Evolutionary conservation across 257 asterid species (phyloP).

Genomic region (Fraxinus quadrangulata): DNA sequence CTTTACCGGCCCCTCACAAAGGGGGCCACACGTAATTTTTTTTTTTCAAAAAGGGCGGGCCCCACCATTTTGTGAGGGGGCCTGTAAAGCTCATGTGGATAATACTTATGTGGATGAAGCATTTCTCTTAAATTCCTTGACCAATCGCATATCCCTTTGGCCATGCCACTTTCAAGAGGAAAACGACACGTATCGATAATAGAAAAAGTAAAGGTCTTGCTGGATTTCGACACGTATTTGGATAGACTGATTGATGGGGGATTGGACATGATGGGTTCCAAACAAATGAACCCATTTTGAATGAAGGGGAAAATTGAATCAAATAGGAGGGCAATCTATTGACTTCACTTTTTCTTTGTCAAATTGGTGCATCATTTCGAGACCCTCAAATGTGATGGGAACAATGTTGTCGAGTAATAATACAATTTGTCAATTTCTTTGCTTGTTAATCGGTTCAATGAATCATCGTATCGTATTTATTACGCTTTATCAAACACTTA

Average conservation of each 20-base stretch:
- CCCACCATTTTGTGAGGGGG: too few species aligned
- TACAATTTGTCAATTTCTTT: too few species aligned
- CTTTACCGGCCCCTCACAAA: too few species aligned
- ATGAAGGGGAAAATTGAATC: not conserved
- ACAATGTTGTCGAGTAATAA: not conserved
- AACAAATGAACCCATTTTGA: conserved; percentile 21
- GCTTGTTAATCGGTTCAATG: too few species aligned
- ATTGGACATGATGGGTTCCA: conserved; percentile 29
- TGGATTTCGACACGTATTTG: conserved; percentile 29
- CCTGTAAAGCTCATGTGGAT: too few species aligned
- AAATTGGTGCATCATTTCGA: conserved; percentile 11
- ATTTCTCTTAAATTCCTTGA: not conserved
- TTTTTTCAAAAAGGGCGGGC: too few species aligned
- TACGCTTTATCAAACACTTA: too few species aligned
- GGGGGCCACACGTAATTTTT: too few species aligned
- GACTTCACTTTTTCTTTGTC: conserved; percentile 10
- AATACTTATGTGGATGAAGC: too few species aligned
- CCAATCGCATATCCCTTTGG: too few species aligned
- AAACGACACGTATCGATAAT: conserved; percentile 37
- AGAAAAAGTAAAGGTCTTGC: not conserved
- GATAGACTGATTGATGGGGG: conserved; percentile 33
- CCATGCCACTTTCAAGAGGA: conserved; percentile 25
- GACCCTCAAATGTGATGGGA: not conserved
- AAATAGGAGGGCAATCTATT: not conserved
- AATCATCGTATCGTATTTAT: too few species aligned